Base-by-base conservation (phyloP, 495 filamentous ascomycete species). In the Neurospora sublineolata region DNA sequence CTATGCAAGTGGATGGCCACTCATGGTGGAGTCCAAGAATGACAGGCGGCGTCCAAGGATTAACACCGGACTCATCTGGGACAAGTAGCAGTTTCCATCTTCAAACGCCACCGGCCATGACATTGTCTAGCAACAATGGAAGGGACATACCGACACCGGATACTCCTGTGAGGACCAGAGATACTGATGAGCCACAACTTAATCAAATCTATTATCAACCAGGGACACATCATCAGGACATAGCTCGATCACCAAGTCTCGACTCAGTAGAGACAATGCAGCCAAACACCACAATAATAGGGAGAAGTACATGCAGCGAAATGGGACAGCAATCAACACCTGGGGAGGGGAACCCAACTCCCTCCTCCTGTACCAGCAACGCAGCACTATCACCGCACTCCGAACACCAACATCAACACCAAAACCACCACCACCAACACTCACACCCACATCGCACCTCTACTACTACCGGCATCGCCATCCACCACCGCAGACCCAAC, bases 21-120 rank as follows among this genome's bases (percentile, higher is more conserved):
- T 37, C 68, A 20, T 78, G 77, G 78, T 79, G 78, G 78, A 40
- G 67, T 11, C 33, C 37, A 37, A 76, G 75, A 68, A 46, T 46
- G 14, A 70, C 70, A 1, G 68, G 70, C 0, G 72, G 75, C n/a
- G 73, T 72, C 18, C 70, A 74, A 23, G 58, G 68, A 5, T 72
- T 68, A 14, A 76, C 75, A 3, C 76, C 73, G 1, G 67, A 71
- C 9, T 68, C 73, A 1, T 70, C 74, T 8, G 73, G 44, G 7
- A 68, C 71, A 42, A 37, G 68, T 0, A n/a, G 20, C 23, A 67
- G 64, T n/a, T 71, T 72, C 16, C 72, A 69, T 14, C 69, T 75
- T 5, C 73, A 74, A 67, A 12, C 72, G 11, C 36, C 37, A 20
- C 52, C 52, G 27, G 52, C 52, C 1, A 33, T 64, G 27, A 18